Base-by-base conservation (phyloP, 805 yeast genomes). In the Cyberlindnera amylophila region DNA sequence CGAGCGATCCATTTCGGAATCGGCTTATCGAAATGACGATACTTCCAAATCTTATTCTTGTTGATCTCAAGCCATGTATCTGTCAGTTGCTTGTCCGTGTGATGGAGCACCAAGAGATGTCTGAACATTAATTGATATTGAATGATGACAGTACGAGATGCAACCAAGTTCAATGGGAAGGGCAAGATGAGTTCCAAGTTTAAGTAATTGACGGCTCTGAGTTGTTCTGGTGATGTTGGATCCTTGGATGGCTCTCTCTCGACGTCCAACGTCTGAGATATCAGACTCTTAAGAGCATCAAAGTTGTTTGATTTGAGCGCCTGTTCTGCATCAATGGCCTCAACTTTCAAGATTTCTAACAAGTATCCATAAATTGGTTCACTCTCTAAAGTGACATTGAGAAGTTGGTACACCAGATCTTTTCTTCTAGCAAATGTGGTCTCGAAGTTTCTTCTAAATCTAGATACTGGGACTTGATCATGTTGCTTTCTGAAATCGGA, bases 121-220 rank as follows among this genome's bases (percentile, higher is more conserved):
- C 96, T 75, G 53, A 86, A 87, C 36, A 89, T 65, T 28, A 87
- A 67, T 59, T 91, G 96, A 57, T 83, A 88, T 49, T 93, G 87
- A 37, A 80, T 72, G 14, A 87, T 67, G 19, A 82, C 78, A 13
- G 88, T 82, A 41, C 81, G 75, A 14, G 85, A 79, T 1, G 88
- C 65, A 1, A 93, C 70, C 19, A 91, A 68, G 54, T 88, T 88
- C 37, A 88, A 63, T 0, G 99, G 99, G 58, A 87, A 93, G 3
- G 97, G 96, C 17, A 90, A 61, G n/a, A 71, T 62, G 7, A 82
- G 46, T 32, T 81, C 79, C 34, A 83, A 62, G 44, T 75, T 76
- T 10, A 83, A 59, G 38, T 74, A 72, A 36, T 79, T 68, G 2
- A 82, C 67, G 2, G 77, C 46, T 63, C 74, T 40, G 53, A 64